Percentiles rank a stretch among this genome's conserved stretches.
These are phyloP conservation scores for Talaromyces sp. DNA, from an alignment of 2,329 filamentous ascomycete species.

Conservation along the genomic window DNA sequence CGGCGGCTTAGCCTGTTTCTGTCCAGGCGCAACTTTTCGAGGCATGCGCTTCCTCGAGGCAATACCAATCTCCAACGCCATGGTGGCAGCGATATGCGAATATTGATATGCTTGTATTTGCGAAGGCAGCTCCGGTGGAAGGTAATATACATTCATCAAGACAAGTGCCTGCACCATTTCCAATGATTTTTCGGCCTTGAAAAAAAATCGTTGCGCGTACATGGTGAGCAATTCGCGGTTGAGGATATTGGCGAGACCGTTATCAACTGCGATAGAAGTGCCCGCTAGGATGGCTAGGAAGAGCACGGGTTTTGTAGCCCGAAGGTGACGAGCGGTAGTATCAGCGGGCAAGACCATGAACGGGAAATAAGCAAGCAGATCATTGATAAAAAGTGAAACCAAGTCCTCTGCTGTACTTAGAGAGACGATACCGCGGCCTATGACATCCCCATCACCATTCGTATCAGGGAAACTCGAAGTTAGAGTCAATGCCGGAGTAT, in stretches of 20 bases:
- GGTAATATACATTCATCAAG: conserved; percentile 50
- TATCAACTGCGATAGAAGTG: conserved; percentile 56
- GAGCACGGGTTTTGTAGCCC: conserved; percentile 56
- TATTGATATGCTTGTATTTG: conserved; percentile 53
- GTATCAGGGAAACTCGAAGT: conserved; percentile 23
- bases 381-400: conserved; percentile 31
- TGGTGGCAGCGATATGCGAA: conserved; percentile 51
- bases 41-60: conserved; percentile 31
- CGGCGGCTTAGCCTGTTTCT: conserved; percentile 12
- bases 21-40: conserved; percentile 21
- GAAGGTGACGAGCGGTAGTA: conserved; percentile 31
- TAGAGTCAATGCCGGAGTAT: conserved; percentile 22
- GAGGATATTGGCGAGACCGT: conserved; percentile 41
- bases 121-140: conserved; percentile 47
- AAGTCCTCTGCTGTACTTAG: conserved; percentile 32
- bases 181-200: conserved; percentile 50
- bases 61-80: conserved; percentile 47
- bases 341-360: conserved; percentile 29
- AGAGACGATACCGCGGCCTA: conserved; percentile 33
- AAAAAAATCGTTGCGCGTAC: conserved; percentile 49
- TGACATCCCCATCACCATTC: conserved; percentile 25
- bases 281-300: conserved; percentile 70
- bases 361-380: conserved; percentile 30
- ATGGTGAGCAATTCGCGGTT: conserved; percentile 50
- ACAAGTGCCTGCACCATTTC: conserved; percentile 52